A percentile compares a stretch with the other conserved stretches of the same genome.
Evolutionary conservation across 1,284 basidiomycete genomes (phyloP).

Genomic region (Phellinidium pouzarii): DNA sequence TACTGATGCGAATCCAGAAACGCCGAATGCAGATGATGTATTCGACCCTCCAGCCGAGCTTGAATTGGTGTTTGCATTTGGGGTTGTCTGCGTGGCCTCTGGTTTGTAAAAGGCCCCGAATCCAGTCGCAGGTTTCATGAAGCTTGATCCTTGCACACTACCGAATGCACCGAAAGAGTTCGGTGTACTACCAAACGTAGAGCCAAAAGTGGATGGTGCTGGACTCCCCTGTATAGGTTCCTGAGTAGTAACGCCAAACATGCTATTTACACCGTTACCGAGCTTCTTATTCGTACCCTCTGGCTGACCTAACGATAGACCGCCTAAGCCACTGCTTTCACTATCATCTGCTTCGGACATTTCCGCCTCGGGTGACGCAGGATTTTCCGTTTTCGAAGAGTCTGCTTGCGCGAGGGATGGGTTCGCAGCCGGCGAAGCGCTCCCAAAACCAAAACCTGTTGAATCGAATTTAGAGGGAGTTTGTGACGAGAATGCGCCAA

Average conservation of each 20-base stretch:
- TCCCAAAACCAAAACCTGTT: conserved; percentile 25
- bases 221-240: conserved; percentile 9
- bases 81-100: conserved; percentile 2
- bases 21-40: conserved; percentile 26
- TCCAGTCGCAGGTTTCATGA: conserved; percentile 34
- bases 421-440: conserved; percentile 1
- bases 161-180: conserved; percentile 14
- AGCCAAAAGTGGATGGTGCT: conserved; percentile 23
- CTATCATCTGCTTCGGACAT: conserved; percentile 15
- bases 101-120: conserved; percentile 33
- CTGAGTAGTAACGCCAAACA: conserved; percentile 29
- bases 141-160: conserved; percentile 17
- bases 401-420: conserved; percentile 1
- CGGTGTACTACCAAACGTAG: no score
- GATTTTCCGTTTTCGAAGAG: conserved; percentile 9
- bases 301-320: conserved; percentile 12
- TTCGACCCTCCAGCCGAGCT: conserved; percentile 18
- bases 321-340: conserved; percentile 1
- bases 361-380: conserved; percentile 22
- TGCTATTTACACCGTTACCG: conserved; percentile 18
- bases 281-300: neutral
- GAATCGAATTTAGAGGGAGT: conserved; percentile 31
- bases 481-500: conserved; percentile 23
- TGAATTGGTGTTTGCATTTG: conserved; percentile 11
- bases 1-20: conserved; percentile 18